Percentiles rank a stretch among this genome's conserved stretches.
Conservation (phyloP, 2,329 filamentous ascomycete genomes). For the Colletotrichum abscissum region DNA sequence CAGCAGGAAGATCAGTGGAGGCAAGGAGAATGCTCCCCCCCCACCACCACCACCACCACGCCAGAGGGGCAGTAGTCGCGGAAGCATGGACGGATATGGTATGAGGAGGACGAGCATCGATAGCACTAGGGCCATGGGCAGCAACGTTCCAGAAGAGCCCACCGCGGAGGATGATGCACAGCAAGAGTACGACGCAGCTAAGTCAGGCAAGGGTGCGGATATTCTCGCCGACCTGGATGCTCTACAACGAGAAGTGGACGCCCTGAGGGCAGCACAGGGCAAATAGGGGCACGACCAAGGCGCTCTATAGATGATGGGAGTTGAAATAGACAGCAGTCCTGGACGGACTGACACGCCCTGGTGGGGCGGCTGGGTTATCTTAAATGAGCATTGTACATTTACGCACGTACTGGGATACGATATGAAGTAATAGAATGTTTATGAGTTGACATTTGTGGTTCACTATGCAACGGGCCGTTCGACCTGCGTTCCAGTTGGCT, state of each 20-base stretch:
- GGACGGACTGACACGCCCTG: background rate
- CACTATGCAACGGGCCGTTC: background rate
- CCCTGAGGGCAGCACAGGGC: constrained; percentile 59
- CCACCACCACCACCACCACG: constrained; percentile 63
- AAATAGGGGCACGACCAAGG: constrained; percentile 31
- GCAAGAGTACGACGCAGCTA: constrained; percentile 36
- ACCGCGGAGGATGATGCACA: constrained; percentile 37
- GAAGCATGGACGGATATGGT: constrained; percentile 50
- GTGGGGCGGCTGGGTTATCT: constrained; percentile 22
- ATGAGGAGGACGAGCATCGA: constrained; percentile 48
- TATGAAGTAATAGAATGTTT: constrained; percentile 35
- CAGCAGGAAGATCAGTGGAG: constrained; percentile 23
- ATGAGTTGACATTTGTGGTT: constrained; percentile 5
- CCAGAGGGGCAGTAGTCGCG: constrained; percentile 58
- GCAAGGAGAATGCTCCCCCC: constrained; percentile 49
- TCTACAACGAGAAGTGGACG: constrained; percentile 82
- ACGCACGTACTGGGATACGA: constrained; percentile 27
- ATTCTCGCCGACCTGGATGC: constrained; percentile 80
- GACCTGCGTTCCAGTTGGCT: background rate
- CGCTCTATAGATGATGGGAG: constrained; percentile 17
- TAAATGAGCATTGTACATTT: constrained; percentile 25
- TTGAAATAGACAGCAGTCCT: constrained; percentile 15
- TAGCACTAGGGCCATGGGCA: constrained; percentile 36
- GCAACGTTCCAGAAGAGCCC: constrained; percentile 43
- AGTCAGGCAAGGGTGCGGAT: constrained; percentile 56